These are phyloP conservation scores for Neofusicoccum parvum DNA, from an alignment of 2,329 filamentous ascomycete genomes.

Conservation along the genomic window DNA sequence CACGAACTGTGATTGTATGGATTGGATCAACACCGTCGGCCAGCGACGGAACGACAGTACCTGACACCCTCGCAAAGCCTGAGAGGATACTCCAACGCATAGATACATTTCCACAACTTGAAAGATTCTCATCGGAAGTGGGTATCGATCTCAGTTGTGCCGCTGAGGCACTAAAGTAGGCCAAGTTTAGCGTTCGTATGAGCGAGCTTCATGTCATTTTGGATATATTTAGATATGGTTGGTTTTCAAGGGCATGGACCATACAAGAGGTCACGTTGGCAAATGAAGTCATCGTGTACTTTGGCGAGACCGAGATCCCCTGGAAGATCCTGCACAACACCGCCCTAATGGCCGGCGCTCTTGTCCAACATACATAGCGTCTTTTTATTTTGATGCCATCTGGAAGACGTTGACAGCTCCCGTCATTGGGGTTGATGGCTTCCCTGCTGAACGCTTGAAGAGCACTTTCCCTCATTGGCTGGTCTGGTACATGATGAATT, in stretches of 20 bases:
- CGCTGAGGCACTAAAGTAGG: not conserved
- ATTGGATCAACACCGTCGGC: conserved; percentile 23
- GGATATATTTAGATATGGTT: not conserved
- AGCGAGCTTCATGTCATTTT: not conserved
- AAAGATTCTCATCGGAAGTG: not conserved
- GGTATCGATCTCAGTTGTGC: not conserved
- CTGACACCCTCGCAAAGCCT: not conserved
- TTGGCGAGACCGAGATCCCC: not conserved
- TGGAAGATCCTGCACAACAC: not conserved
- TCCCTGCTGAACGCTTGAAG: too few relatives aligned
- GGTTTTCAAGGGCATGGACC: not conserved
- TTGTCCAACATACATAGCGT: too few relatives aligned
- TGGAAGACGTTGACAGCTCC: too few relatives aligned
- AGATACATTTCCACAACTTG: not conserved
- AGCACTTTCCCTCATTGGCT: too few relatives aligned
- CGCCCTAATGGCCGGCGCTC: not conserved
- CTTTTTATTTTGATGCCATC: too few relatives aligned
- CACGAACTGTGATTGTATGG: conserved; percentile 30
- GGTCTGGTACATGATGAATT: too few relatives aligned
- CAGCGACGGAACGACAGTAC: not conserved
- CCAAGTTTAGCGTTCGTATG: not conserved
- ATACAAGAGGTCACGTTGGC: not conserved
- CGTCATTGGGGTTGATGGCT: too few relatives aligned
- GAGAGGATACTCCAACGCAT: not conserved
- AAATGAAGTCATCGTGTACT: not conserved